Conservation (phyloP, 2,329 filamentous ascomycete species). For the Colletotrichum sublineola region DNA sequence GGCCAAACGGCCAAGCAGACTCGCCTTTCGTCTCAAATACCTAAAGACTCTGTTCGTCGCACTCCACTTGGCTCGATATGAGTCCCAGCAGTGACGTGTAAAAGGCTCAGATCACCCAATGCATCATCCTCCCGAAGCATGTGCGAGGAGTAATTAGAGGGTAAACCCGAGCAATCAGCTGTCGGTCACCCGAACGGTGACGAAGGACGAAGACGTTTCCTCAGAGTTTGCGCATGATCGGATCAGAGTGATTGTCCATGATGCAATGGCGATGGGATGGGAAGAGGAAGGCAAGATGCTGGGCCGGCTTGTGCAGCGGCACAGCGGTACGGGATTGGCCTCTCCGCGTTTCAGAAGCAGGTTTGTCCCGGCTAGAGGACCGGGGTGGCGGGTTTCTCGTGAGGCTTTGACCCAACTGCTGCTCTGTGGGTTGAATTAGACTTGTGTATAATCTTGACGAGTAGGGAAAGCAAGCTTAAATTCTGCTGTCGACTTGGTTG, state of each 20-base stretch:
- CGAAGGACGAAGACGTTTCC: constrained; percentile 18
- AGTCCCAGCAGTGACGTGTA: neutral
- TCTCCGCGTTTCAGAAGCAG: constrained; percentile 43
- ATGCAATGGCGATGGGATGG: constrained; percentile 5
- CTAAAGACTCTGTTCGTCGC: constrained; percentile 13
- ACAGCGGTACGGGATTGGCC: constrained; percentile 33
- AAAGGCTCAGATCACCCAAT: constrained; percentile 21
- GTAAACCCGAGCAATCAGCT: constrained; percentile 15
- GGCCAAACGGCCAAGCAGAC: neutral
- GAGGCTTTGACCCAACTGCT: neutral
- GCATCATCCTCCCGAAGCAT: neutral
- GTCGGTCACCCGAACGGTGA: constrained; percentile 34
- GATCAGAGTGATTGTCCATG: constrained; percentile 18
- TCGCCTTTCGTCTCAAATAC: constrained; percentile 19
- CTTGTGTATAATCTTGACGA: neutral
- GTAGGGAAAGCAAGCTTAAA: neutral
- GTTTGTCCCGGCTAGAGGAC: constrained; percentile 25
- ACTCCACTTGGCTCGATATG: neutral
- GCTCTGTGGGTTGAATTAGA: constrained; percentile 3
- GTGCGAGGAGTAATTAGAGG: neutral
- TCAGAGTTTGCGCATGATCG: constrained; percentile 14
- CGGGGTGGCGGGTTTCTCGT: neutral
- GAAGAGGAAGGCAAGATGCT: constrained; percentile 9
- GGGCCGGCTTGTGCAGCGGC: constrained; percentile 7
- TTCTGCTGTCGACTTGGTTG: neutral